Base-by-base conservation (phyloP, 768 basidiomycete species). In the Macrolepiota albuminosa region DNA sequence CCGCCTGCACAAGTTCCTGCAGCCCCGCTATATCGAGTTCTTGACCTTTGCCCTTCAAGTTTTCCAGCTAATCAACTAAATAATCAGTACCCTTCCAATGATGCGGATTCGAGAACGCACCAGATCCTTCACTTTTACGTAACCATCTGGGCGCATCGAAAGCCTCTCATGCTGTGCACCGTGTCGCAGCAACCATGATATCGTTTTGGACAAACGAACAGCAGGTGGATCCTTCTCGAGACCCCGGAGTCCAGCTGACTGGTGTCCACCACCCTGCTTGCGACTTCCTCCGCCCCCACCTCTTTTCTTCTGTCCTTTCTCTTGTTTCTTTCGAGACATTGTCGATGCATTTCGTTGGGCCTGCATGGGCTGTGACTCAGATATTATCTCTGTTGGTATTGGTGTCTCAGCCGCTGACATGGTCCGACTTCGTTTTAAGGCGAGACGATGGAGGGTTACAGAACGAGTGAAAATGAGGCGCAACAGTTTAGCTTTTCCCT, bases 151-250 rank as follows among this genome's bases (percentile, higher is more conserved):
- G 8, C 95, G 84, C 76, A 98, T 88, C 4, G 75, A 67, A 5
- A 98, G 69, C 0, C 87, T 84, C 61, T 95, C 87, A 40, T 83
- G 84, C 63, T 84, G 78, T 21, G 95, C 93, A 0, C 89, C 93
- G 70, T 98, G 96, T 4, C 95, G 83, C n/a, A 98, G 82, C 29
- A 98, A 76, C 82, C 89, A 98, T 0, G 94, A 89, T 9, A 98
- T 74, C 0, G 91, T 91, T 72, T 97, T 98, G 14, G 91, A 93
- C 14, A 91, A 66, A 11, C 85, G 81, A 6, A 89, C 82, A 52
- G 89, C 85, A 0, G 83, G 84, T 4, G 84, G 75, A 65, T 95
- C 92, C 51, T 72, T 77, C 0, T 82, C 80, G 21, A 78, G 72
- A 16, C 89, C 89, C 52, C 85, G 80, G 40, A 82, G 75, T 68